A percentile compares a stretch with the other conserved stretches of the same genome.
These are phyloP conservation scores for Wickerhamiella cacticola DNA, from an alignment of 805 yeast species.

Conservation along the genomic window DNA sequence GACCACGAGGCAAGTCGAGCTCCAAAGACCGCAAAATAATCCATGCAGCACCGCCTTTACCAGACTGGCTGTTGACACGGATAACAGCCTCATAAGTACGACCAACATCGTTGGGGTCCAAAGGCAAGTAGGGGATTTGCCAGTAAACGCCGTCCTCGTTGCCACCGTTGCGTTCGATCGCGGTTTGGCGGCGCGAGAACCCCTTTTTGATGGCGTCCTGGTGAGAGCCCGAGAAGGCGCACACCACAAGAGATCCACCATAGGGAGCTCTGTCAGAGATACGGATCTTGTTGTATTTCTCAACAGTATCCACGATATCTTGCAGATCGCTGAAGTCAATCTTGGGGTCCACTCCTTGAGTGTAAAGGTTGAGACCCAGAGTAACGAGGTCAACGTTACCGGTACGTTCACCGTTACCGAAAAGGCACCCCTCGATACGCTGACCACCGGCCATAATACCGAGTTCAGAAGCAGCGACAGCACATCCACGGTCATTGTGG, in stretches of 20 bases:
- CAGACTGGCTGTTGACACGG: constrained; percentile 77
- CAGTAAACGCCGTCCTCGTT: constrained; percentile 36
- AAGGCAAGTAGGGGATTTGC: constrained; percentile 71
- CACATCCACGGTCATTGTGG: constrained; percentile 79
- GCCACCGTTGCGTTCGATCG: constrained; percentile 25
- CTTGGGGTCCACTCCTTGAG: constrained; percentile 63
- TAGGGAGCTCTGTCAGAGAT: constrained; percentile 71
- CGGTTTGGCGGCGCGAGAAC: constrained; percentile 39
- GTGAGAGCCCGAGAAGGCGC: constrained; percentile 78
- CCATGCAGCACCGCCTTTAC: constrained; percentile 88
- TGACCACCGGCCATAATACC: constrained; percentile 81
- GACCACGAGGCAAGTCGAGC: constrained; percentile 67
- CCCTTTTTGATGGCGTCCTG: constrained; percentile 86
- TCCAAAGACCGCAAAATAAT: constrained; percentile 63
- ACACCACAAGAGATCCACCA: constrained; percentile 71
- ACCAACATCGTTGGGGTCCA: constrained; percentile 77
- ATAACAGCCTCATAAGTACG: constrained; percentile 87
- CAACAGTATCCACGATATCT: constrained; percentile 58
- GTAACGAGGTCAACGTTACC: constrained; percentile 79
- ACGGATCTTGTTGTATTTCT: constrained; percentile 69
- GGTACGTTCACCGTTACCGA: constrained; percentile 81
- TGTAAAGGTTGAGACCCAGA: constrained; percentile 60
- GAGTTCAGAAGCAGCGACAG: constrained; percentile 78
- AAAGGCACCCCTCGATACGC: constrained; percentile 74
- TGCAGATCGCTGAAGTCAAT: constrained; percentile 59